Evolutionary conservation across 768 basidiomycete genomes (phyloP), one percentile per base, ranked within the genome.

Genomic region (Agrocybe chaxingu): DNA sequence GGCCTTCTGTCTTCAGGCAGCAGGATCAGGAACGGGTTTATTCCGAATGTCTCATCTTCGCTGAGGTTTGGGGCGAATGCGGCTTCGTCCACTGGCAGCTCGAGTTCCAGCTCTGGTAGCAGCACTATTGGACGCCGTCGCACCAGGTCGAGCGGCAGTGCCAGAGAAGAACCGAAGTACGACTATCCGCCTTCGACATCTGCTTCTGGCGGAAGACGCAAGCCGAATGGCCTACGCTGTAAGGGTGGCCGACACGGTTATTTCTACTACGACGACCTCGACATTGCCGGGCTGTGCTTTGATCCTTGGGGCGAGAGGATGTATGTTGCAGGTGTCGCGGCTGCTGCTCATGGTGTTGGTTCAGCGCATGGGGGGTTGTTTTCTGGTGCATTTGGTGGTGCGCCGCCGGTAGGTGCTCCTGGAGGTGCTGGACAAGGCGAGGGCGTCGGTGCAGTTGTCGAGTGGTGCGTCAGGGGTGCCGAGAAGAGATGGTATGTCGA

Each of bases 401-500:
- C 50, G 47, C 49, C 36, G 41, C 31, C 7, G 34, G 36, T n/a
- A 50, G 49, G 3, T 30, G 11, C 30, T 29, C 42, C n/a, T n/a
- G 38, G 19, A 36, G 49, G 42, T 5, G 50, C 45, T 32, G 55
- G 53, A 47, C 53, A 46, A 10, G 47, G 43, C 8, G 41, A 34
- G 33, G 53, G 46, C 16, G 50, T 44, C 6, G 61, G 62, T 24
- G 58, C 58, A 8, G 72, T 94, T 19, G 85, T 82, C 6, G 91
- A 93, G 63, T 94, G 89, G 87, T 73, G 77, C 39, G 73, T 94
- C 46, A 73, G 79, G 16, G 86, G 85, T 4, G 79, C 82, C 10
- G 84, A 85, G 55, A 87, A 85, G 72, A 71, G 79, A 45, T 90
- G 86, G 86, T 89, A 84, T 83, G 68, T 73, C 39, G 77, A 72